Conservation (phyloP, 352 stramenopile species). For the Pythium biforme region DNA sequence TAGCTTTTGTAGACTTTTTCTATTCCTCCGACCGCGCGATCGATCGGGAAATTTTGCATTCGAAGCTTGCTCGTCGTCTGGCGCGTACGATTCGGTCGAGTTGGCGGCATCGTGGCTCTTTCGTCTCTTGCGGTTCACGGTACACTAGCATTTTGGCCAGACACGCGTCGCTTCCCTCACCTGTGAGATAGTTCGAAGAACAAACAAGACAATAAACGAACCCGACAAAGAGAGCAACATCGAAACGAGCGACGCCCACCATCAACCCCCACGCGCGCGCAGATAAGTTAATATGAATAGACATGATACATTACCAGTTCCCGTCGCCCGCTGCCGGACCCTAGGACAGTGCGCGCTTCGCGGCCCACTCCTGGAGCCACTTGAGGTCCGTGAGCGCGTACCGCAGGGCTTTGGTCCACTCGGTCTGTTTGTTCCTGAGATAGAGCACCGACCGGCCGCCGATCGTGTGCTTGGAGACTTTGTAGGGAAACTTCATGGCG, state of each 20-base stretch:
- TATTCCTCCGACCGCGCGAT: slow-evolving; percentile 1
- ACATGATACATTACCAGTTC: slow-evolving; percentile 9
- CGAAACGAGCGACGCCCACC: not conserved
- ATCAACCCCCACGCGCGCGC: not conserved
- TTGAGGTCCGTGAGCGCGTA: slow-evolving; percentile 49
- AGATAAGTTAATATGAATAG: slow-evolving; percentile 19
- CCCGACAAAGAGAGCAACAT: not conserved
- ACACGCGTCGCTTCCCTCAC: not conserved
- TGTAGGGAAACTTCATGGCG: slow-evolving; percentile 75
- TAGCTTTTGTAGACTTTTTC: slow-evolving; percentile 28
- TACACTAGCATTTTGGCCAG: slow-evolving; percentile 14
- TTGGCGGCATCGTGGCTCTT: not conserved
- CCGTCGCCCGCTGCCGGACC: not conserved
- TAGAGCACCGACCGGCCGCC: slow-evolving; percentile 70
- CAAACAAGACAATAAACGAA: slow-evolving; percentile 11
- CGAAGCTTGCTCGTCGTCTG: not conserved
- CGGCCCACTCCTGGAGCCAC: slow-evolving; percentile 78
- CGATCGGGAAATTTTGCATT: slow-evolving; percentile 7
- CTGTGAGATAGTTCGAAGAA: slow-evolving; percentile 15
- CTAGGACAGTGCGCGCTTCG: slow-evolving; percentile 24
- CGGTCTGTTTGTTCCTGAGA: slow-evolving; percentile 75
- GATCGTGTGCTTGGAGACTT: slow-evolving; percentile 72
- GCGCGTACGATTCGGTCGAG: not conserved
- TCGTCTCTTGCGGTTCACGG: slow-evolving; percentile 7
- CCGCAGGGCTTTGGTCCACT: slow-evolving; percentile 74